These are phyloP conservation scores for Alternaria angustiovoidea DNA, from an alignment of 2,329 filamentous ascomycete genomes.

Conservation along the genomic window DNA sequence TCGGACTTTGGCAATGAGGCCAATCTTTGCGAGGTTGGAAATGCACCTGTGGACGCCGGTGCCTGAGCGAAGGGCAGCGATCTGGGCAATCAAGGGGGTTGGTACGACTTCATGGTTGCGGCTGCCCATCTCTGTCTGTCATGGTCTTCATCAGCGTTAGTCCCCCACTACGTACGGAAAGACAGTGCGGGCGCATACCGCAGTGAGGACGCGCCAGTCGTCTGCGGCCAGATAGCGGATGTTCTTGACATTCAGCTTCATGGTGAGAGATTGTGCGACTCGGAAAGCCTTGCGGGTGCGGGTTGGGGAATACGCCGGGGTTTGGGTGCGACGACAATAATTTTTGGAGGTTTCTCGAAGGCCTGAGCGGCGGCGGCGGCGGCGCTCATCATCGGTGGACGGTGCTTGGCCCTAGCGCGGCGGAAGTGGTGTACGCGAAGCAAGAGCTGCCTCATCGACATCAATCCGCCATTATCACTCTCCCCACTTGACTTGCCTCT, in stretches of 20 bases:
- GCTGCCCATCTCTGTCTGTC: conserved; percentile 87
- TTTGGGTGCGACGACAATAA: conserved; percentile 15
- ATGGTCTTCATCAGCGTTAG: conserved; percentile 47
- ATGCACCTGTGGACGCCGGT: conserved; percentile 86
- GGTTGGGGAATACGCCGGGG: not conserved
- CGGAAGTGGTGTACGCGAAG: conserved; percentile 23
- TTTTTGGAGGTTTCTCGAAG: conserved; percentile 36
- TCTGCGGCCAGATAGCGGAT: conserved; percentile 91
- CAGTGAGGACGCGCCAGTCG: conserved; percentile 94
- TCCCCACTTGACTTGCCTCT: conserved; percentile 20
- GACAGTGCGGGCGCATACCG: conserved; percentile 63
- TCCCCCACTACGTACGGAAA: conserved; percentile 37
- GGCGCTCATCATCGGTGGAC: conserved; percentile 29
- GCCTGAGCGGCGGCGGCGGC: not conserved
- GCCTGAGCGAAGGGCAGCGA: conserved; percentile 76
- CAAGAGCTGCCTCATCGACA: conserved; percentile 44
- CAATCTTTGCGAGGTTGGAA: conserved; percentile 88
- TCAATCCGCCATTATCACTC: conserved; percentile 33
- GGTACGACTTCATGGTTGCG: conserved; percentile 98
- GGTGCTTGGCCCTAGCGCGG: conserved; percentile 34
- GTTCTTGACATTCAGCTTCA: conserved; percentile 95
- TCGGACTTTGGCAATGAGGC: conserved; percentile 89
- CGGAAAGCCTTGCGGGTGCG: conserved; percentile 4
- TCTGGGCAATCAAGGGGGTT: conserved; percentile 83
- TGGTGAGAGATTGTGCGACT: conserved; percentile 51